Base-by-base conservation (phyloP, 768 basidiomycete species). In the Phaeolepiota aurea region DNA sequence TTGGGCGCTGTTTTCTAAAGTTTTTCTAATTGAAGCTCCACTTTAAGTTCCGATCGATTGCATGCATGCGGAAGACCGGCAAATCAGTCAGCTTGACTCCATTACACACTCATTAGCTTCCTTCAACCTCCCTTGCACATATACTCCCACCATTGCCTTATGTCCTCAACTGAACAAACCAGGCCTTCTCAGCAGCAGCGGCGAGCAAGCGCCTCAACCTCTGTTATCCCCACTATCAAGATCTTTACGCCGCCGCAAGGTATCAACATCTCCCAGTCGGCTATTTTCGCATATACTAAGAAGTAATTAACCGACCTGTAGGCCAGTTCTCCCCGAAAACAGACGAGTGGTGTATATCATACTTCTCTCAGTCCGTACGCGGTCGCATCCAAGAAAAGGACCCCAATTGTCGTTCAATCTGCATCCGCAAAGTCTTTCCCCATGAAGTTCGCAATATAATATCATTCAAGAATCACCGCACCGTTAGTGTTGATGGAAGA, bases 331-430 rank as follows among this genome's bases (percentile, higher is more conserved):
- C 80, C 4, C 69, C 71, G 23, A 72, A 72, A 50, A 65, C 68
- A 42, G 80, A 82, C 54, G 79, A 82, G 58, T 75, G 75, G 62
- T 82, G 77, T 53, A 56, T 81, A 32, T 76, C 74, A 4, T 81
- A 73, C 54, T 76, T 77, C 48, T 66, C 73, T 2, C 81, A 83
- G 59, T 68, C 66, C 15, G 61, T 78, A 33, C 66, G 57, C 14
- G 76, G 77, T 32, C 70, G 80, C 28, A 59, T 70, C 5, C 61
- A 75, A 43, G 55, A 56, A 35, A 64, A 69, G 28, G 65, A 72
- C 34, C 79, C 81, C 3, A 62, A 61, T 41, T 81, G 79, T 49
- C 67, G 72, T 35, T 71, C 78, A 32, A 55, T 82, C 15, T 82
- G 79, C 52, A 61, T 83, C 38, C 78, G 81, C 42, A 76, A 72